Percentiles rank a stretch among this genome's conserved stretches.
Evolutionary conservation across 768 basidiomycete species (phyloP).

Genomic region (Ramaria rubella): DNA sequence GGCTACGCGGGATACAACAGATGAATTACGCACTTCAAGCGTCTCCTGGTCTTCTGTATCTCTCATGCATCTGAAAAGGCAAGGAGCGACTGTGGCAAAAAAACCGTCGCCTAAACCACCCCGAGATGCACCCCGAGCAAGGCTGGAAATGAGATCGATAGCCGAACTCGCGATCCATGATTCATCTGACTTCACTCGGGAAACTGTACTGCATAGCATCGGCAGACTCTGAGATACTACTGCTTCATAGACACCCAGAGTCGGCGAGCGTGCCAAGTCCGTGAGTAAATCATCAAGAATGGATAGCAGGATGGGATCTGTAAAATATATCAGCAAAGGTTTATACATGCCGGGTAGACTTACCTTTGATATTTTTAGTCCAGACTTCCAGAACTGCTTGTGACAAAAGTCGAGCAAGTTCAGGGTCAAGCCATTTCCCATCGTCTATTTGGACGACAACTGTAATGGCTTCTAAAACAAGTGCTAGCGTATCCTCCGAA

Average conservation of each 20-base stretch:
- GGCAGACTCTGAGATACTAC: conserved; percentile 74
- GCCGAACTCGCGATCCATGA: conserved; percentile 75
- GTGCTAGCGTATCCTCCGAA: conserved; percentile 81
- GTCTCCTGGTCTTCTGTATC: conserved; percentile 82
- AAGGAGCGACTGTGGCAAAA: conserved; percentile 67
- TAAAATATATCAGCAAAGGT: conserved; percentile 10
- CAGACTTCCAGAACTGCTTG: conserved; percentile 71
- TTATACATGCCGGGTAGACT: conserved; percentile 10
- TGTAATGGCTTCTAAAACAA: conserved; percentile 81
- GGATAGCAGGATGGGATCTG: conserved; percentile 86
- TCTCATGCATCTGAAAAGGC: conserved; percentile 62
- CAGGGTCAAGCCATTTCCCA: conserved; percentile 62
- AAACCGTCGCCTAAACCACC: conserved; percentile 73
- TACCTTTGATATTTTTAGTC: conserved; percentile 83
- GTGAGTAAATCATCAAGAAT: conserved; percentile 76
- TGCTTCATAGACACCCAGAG: conserved; percentile 57
- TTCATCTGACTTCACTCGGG: conserved; percentile 49
- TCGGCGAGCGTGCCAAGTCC: conserved; percentile 56
- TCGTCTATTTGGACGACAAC: conserved; percentile 71
- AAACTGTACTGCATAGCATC: conserved; percentile 58
- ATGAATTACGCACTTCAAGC: conserved; percentile 48
- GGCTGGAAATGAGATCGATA: conserved; percentile 70
- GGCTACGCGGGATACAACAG: neutral
- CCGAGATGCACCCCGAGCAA: conserved; percentile 59
- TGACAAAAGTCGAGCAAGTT: conserved; percentile 61